Percentiles rank a stretch among this genome's conserved stretches.
These are phyloP conservation scores for Ananas comosus DNA, from an alignment of 176 grass and related monocot genomes.

Conservation along the genomic window DNA sequence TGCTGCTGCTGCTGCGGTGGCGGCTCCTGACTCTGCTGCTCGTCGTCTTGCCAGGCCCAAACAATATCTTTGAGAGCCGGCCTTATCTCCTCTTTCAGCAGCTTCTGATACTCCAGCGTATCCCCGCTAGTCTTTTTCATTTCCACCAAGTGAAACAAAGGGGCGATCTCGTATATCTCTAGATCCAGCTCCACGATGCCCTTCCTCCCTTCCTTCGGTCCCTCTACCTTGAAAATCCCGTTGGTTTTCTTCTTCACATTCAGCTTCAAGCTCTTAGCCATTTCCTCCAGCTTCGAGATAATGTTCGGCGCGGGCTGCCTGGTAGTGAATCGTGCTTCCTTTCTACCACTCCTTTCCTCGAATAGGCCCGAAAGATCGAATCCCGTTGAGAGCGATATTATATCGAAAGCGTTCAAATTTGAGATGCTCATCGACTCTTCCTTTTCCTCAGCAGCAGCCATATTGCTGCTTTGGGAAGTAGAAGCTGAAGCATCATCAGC, in stretches of 20 bases:
- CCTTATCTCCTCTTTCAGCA: slow-evolving; percentile 69
- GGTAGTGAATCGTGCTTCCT: slow-evolving; percentile 67
- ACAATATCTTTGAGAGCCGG: slow-evolving; percentile 83
- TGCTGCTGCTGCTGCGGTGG: slow-evolving; percentile 21
- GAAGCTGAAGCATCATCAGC: slow-evolving; percentile 20
- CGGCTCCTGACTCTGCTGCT: slow-evolving; percentile 15
- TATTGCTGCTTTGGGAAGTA: slow-evolving; percentile 17
- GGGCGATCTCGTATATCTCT: slow-evolving; percentile 68
- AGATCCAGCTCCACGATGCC: slow-evolving; percentile 62
- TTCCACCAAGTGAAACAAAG: slow-evolving; percentile 76
- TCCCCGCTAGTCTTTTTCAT: slow-evolving; percentile 74
- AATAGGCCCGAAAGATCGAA: slow-evolving; percentile 78
- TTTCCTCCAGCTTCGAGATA: slow-evolving; percentile 55
- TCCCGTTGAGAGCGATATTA: slow-evolving; percentile 74
- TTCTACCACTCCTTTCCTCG: slow-evolving; percentile 37
- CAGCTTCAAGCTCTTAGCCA: slow-evolving; percentile 51
- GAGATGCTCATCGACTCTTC: slow-evolving; percentile 37
- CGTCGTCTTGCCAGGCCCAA: slow-evolving; percentile 80
- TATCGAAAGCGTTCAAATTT: slow-evolving; percentile 89
- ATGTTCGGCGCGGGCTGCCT: slow-evolving; percentile 41
- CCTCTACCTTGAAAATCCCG: slow-evolving; percentile 49
- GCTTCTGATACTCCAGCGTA: slow-evolving; percentile 66
- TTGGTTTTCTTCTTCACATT: slow-evolving; percentile 74
- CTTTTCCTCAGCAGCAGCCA: slow-evolving; percentile 30
- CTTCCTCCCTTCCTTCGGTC: slow-evolving; percentile 71